A percentile compares a stretch with the other conserved stretches of the same genome.
These are phyloP conservation scores for Salix udensis DNA, from an alignment of 345 rosid species.

Conservation along the genomic window DNA sequence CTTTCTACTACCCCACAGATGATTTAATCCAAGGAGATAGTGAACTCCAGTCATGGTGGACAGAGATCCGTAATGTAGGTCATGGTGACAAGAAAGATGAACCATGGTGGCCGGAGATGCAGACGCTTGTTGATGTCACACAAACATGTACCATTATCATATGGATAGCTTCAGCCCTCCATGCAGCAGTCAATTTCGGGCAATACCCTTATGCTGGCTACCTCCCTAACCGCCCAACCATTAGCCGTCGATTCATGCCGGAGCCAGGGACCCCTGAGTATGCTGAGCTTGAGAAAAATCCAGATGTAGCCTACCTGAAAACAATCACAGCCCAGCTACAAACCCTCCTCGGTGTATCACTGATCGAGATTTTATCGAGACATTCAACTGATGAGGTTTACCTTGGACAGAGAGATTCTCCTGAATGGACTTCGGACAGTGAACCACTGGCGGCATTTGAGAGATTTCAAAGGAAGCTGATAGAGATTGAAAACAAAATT, in stretches of 20 bases:
- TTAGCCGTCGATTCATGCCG: conserved; percentile 92
- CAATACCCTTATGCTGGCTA: conserved; percentile 96
- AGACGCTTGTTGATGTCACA: conserved; percentile 48
- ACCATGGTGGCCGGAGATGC: conserved; percentile 81
- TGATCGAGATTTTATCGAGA: conserved; percentile 74
- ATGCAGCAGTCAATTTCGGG: conserved; percentile 93
- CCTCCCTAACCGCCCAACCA: conserved; percentile 84
- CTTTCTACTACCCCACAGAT: conserved; percentile 60
- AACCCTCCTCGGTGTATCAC: conserved; percentile 77
- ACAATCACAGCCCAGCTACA: conserved; percentile 90
- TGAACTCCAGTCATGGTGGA: conserved; percentile 93
- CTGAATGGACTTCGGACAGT: conserved; percentile 67
- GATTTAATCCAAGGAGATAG: conserved; percentile 49
- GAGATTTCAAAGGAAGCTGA: conserved; percentile 49
- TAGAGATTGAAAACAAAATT: conserved; percentile 56
- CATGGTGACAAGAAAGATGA: conserved; percentile 76
- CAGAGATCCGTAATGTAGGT: conserved; percentile 58
- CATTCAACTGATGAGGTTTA: conserved; percentile 82
- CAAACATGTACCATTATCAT: conserved; percentile 72
- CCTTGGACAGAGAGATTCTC: conserved; percentile 75
- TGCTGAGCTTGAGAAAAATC: conserved; percentile 46
- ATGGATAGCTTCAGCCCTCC: conserved; percentile 93
- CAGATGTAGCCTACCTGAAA: conserved; percentile 60
- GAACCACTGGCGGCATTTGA: conserved; percentile 63
- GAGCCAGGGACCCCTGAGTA: conserved; percentile 75